These are phyloP conservation scores for Kazachstania viticola DNA, from an alignment of 805 yeast genomes.

Conservation along the genomic window DNA sequence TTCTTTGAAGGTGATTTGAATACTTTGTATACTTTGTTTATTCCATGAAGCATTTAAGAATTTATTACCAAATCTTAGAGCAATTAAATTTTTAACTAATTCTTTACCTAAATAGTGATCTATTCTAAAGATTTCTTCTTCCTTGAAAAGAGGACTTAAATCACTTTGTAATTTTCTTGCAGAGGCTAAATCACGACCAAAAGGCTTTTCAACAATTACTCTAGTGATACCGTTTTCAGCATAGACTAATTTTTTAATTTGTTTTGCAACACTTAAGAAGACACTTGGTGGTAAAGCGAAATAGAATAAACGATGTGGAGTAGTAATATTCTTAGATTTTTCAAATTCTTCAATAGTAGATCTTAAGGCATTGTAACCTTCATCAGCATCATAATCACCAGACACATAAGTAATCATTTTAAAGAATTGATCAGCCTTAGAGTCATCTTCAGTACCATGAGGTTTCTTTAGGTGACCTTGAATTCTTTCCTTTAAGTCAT, in stretches of 20 bases:
- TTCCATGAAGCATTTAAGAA: constrained; percentile 82
- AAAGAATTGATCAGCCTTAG: constrained; percentile 52
- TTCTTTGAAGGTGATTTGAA: constrained; percentile 90
- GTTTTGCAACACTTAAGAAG: constrained; percentile 65
- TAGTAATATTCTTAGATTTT: constrained; percentile 29
- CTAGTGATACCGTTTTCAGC: constrained; percentile 61
- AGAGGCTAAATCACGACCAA: constrained; percentile 81
- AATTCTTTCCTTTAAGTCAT: constrained; percentile 58
- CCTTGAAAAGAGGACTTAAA: constrained; percentile 80
- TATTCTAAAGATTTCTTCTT: constrained; percentile 86
- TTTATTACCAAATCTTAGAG: constrained; percentile 82
- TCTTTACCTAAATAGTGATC: constrained; percentile 97
- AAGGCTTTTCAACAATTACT: constrained; percentile 90
- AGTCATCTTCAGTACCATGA: constrained; percentile 31
- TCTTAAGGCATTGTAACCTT: constrained; percentile 54
- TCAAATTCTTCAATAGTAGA: constrained; percentile 50
- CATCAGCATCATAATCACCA: constrained; percentile 72
- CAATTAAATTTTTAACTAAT: constrained; percentile 87
- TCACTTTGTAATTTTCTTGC: constrained; percentile 65
- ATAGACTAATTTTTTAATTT: constrained; percentile 58
- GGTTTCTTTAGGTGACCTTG: constrained; percentile 45
- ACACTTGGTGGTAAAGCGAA: constrained; percentile 92
- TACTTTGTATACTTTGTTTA: constrained; percentile 58
- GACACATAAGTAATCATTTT: constrained; percentile 51
- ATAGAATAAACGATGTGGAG: constrained; percentile 75